Base-by-base conservation (phyloP, 805 yeast species). In the Saccharomyces paradoxus region DNA sequence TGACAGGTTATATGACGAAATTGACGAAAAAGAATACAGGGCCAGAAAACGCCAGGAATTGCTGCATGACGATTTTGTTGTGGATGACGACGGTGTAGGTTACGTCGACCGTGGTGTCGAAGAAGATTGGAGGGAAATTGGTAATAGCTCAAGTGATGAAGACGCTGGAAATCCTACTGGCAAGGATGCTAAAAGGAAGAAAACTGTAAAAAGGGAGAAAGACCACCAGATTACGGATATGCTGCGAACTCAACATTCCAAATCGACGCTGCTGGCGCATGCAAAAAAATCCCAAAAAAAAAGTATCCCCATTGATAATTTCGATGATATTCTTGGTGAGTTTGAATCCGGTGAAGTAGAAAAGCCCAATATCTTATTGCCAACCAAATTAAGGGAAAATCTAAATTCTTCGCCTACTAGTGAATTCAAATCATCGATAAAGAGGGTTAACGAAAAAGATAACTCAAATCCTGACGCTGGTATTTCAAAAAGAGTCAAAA, bases 81-180 rank as follows among this genome's bases (percentile, higher is more conserved):
- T 89, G 2, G 97, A 90, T 67, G 98, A 92, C 68, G 83, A 87
- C 60, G 97, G 97, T 30, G 86, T 85, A 59, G 98, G 97, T 0
- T 92, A 92, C 65, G 91, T 89, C 1, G 98, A 94, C 63, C 87
- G 87, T 47, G 99, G 99, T 55, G 87, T 79, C 7, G 95, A 92
- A 63, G 89, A 96, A 91, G 95, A 84, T 56, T 77, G 74, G 44
- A 70, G 75, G 32, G 66, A 75, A 53, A 74, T 76, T 53, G 80
- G 78, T 47, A 72, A 76, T 52, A 80, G 79, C 62, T 78, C 77
- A 56, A 79, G 82, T n/a, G 77, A 73, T 0, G 76, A 68, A 3
- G 66, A 52, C 2, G 62, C 60, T 7, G 55, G 49, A 2, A 28
- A 17, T 8, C 61, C 52, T 30, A 54, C 51, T 26, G 57, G 55